A percentile compares a stretch with the other conserved stretches of the same genome.
Evolutionary conservation across 345 rosid species (phyloP).

Genomic region (Corchorus capsularis): DNA sequence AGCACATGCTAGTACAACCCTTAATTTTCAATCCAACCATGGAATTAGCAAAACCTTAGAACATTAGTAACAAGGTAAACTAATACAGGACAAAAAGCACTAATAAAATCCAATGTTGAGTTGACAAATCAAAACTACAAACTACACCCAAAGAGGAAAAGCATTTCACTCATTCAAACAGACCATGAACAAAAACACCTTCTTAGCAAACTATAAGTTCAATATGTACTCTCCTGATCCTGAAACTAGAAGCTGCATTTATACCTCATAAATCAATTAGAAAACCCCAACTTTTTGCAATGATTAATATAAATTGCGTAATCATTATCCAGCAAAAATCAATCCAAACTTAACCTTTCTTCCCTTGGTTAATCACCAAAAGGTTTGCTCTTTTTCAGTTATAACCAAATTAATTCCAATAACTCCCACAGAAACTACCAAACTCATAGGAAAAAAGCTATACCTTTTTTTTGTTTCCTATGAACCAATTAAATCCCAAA

Average conservation of each 20-base stretch:
- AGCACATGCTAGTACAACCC: not conserved
- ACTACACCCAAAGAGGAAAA: no score
- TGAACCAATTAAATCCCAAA: not conserved
- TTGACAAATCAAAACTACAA: not conserved
- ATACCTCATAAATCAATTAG: not conserved
- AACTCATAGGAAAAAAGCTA: not conserved
- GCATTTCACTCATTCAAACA: not conserved
- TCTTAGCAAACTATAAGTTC: not conserved
- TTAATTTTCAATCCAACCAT: no score
- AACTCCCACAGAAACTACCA: not conserved
- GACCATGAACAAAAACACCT: not conserved
- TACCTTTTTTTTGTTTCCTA: not conserved
- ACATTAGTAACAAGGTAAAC: not conserved
- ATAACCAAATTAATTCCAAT: not conserved
- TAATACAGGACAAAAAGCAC: not conserved
- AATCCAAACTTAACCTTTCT: not conserved
- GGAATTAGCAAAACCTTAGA: not conserved
- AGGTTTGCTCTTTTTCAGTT: not conserved
- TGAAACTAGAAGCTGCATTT: not conserved
- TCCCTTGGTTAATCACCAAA: no score
- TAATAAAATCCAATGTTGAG: not conserved
- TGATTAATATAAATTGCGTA: not conserved
- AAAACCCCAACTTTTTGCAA: not conserved
- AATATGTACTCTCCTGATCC: not conserved
- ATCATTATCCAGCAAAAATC: not conserved